Conservation (phyloP, 2,329 filamentous ascomycete species). For the Fusarium buxicola region DNA sequence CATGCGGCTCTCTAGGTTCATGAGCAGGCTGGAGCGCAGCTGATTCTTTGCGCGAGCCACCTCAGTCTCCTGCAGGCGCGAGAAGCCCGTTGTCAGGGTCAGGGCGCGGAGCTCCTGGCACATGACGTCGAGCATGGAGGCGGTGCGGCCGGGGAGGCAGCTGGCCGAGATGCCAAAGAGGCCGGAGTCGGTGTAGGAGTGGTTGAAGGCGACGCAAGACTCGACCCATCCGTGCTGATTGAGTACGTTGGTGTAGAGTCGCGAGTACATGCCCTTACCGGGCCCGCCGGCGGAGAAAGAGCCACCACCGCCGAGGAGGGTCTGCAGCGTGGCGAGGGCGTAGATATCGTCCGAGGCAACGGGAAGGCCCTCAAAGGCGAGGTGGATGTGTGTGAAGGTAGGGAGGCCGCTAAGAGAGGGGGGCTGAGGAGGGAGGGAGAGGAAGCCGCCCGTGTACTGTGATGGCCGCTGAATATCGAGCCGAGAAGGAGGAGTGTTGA, state of each 20-base stretch:
- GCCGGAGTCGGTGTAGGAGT: constrained; percentile 95
- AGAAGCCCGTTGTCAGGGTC: constrained; percentile 79
- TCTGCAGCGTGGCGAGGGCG: constrained; percentile 93
- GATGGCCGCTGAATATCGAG: constrained; percentile 73
- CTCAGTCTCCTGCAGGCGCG: constrained; percentile 77
- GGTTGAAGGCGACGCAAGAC: constrained; percentile 95
- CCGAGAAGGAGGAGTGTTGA: constrained; percentile 57
- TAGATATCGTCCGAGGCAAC: constrained; percentile 95
- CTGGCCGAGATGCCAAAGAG: constrained; percentile 93
- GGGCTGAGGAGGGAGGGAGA: constrained; percentile 84
- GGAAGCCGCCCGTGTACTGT: constrained; percentile 93
- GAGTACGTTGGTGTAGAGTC: constrained; percentile 95
- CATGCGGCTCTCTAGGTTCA: constrained; percentile 98
- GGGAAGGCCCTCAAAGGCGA: constrained; percentile 94
- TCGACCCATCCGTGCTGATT: constrained; percentile 99
- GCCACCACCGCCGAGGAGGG: constrained; percentile 92
- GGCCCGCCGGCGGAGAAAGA: constrained; percentile 97
- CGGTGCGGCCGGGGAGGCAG: constrained; percentile 82
- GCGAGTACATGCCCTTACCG: constrained; percentile 99
- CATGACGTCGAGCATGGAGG: constrained; percentile 93
- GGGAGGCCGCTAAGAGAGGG: constrained; percentile 79
- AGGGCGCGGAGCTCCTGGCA: constrained; percentile 87
- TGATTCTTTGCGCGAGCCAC: constrained; percentile 97
- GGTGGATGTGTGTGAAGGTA: constrained; percentile 89
- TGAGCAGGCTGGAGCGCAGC: constrained; percentile 86